Evolutionary conservation across 2,329 filamentous ascomycete species (phyloP), one percentile per base, ranked within the genome.

Genomic region (Bipolaris bicolor): DNA sequence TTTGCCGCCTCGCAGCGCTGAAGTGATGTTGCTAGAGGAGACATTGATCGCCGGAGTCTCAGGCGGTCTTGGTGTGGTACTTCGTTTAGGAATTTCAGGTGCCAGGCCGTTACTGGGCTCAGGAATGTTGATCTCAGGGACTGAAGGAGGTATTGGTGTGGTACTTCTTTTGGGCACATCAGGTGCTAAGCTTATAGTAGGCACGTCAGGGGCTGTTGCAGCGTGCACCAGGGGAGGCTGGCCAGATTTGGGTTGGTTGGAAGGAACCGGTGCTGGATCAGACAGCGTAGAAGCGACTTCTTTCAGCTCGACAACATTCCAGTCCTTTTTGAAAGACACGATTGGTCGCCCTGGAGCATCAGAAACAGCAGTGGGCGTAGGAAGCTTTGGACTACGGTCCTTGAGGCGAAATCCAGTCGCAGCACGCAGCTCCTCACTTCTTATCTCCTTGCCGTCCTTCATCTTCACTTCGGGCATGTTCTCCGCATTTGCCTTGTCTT

Each of bases 241-340:
- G 34, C 59, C 61, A 57, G 60, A 39, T 50, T 66, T 57, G 57
- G 49, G 18, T 51, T 67, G 58, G 52, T 56, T 64, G 4, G 61
- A n/a, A 44, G 66, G 57, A 39, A 61, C 62, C 49, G 67, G 59
- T 15, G 57, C 60, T 15, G 65, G 47, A n/a, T 67, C 61, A 2
- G 68, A 59, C 7, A 68, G 49, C n/a, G 66, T 49, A 2, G 75
- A 76, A 20, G 73, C 70, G 29, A 79, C 77, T 55, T 81, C 77
- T 78, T 88, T 90, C 80, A 86, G 78, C 86, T 92, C 89, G 83
- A 90, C 82, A 75, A 90, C 87, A 74, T 85, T 86, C 88, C 91
- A 97, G 74, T 89, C 86, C 71, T 86, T 86, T 79, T 96, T 86
- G 83, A 98, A 98, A 84, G 94, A 98, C 83, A 98, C 94, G 82